Evolutionary conservation across 257 asterid genomes (phyloP), one percentile per base, ranked within the genome.

Genomic region (Cordia subcordata): DNA sequence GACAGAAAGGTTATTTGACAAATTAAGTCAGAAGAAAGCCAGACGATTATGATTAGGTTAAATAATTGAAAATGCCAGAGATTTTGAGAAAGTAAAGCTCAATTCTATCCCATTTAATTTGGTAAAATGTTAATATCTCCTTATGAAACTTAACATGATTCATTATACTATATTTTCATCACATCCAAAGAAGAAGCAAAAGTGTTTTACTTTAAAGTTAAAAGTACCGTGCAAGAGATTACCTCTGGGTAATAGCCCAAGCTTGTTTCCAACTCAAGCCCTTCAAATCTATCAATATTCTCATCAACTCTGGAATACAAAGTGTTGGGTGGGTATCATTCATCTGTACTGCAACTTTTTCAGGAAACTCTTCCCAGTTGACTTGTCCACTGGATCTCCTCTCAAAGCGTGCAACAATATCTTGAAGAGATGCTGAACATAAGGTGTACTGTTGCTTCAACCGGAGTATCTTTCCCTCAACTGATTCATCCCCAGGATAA

Each of bases 261-360:
- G 92, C 92, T 79, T 82, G 81, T 57, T 79, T 81, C 96, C 94
- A 87, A 56, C 63, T 77, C 85, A 82, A 23, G 68, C 92, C 86
- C 83, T 85, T 87, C 75, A 82, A 69, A 75, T 87, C 96, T 59
- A 87, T 79, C 78, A 87, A 82, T 63, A 85, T 82, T 70, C 96
- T 83, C 82, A 88, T 83, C 67, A 88, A 77, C 76, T 88, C 96
- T 0, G 94, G 96, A 51, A 85, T 88, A 66, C 93, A 88, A 37
- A 88, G 85, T 11, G 96, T 88, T 72, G 96, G 96, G 75, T 88
- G 96, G 17, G 94, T 88, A 62, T 88, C 96, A 63, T 88, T 88
- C 94, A 85, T 88, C 82, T 88, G 96, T 74, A 88, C 92, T 63
- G 94, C 93, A 68, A 85, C 96, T 75, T 88, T 87, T 74, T 85